phyloP scores from a whole-genome alignment of 179 eudicot genomes.

The Heliamphora pulchella region DNA sequence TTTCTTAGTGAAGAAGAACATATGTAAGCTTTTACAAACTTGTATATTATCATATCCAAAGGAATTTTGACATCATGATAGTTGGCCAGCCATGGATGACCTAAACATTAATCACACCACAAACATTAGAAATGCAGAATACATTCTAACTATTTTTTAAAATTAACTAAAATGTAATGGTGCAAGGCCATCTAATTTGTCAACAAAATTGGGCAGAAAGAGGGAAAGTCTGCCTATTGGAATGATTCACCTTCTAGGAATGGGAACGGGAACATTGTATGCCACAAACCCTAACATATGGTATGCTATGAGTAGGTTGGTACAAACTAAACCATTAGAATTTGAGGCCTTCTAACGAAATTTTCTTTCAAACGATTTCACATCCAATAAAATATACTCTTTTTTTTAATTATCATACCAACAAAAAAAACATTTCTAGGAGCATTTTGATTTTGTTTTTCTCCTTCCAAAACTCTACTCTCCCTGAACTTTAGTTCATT shows the following conservation, averaged over 20 bases:
- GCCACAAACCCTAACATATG: background rate
- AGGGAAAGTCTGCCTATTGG: background rate
- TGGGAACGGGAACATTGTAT: background rate
- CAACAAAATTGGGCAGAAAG: background rate
- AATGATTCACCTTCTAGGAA: background rate
- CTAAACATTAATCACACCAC: conserved; percentile 25
- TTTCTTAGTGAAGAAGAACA: conserved; percentile 60
- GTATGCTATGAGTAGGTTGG: background rate
- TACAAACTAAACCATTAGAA: background rate
- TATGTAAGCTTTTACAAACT: conserved; percentile 56
- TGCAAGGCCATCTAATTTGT: background rate
- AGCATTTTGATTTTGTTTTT: background rate
- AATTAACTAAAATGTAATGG: background rate
- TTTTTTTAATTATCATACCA: background rate
- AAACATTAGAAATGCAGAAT: conserved; percentile 14
- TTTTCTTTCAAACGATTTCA: background rate
- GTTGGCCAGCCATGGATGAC: conserved; percentile 68
- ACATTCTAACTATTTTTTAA: background rate
- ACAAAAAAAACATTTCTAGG: background rate
- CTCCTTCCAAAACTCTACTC: background rate
- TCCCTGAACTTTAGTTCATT: background rate
- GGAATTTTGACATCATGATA: conserved; percentile 55
- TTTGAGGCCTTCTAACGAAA: background rate
- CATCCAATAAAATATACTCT: background rate
- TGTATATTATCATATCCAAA: conserved; percentile 59